Evolutionary conservation across 163 green algal genomes (phyloP).

Genomic region (Picocystis sp.): DNA sequence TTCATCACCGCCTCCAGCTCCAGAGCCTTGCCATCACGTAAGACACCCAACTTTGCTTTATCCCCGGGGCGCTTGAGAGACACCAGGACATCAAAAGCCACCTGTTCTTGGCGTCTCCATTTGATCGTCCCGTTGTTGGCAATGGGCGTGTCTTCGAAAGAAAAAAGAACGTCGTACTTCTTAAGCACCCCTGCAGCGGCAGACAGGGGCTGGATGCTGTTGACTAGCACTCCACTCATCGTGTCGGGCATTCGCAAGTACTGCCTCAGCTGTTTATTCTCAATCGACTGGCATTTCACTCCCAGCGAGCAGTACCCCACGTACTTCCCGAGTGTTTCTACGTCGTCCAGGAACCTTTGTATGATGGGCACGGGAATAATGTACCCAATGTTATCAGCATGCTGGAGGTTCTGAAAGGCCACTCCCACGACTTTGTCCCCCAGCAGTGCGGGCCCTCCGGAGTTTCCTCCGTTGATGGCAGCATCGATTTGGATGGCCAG

Average conservation of each 20-base stretch:
- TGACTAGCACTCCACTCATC: conserved; percentile 33
- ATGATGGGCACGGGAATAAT: conserved; percentile 54
- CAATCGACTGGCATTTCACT: conserved; percentile 31
- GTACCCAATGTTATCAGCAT: conserved; percentile 43
- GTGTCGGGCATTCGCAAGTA: conserved; percentile 23
- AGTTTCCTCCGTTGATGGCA: conserved; percentile 47
- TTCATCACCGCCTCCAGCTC: conserved; percentile 22
- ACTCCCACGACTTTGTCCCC: conserved; percentile 40
- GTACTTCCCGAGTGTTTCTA: conserved; percentile 16
- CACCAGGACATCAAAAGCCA: conserved; percentile 50
- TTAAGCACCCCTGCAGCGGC: conserved; percentile 28
- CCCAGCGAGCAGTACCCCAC: conserved; percentile 33
- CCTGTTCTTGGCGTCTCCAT: conserved; percentile 43
- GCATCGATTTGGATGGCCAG: conserved; percentile 50
- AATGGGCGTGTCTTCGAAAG: conserved; percentile 36
- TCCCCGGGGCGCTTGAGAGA: conserved; percentile 41
- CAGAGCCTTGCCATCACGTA: conserved; percentile 20
- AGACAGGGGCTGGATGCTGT: conserved; percentile 32
- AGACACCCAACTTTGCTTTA: conserved; percentile 22
- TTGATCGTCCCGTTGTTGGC: conserved; percentile 38
- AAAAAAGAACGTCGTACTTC: conserved; percentile 45
- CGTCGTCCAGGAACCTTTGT: conserved; percentile 38
- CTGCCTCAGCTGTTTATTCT: conserved; percentile 31
- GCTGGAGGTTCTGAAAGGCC: conserved; percentile 43
- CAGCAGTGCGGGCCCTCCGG: conserved; percentile 46